Evolutionary conservation across 139 green algal species (phyloP).

Genomic region (Chlamydomonas urium): DNA sequence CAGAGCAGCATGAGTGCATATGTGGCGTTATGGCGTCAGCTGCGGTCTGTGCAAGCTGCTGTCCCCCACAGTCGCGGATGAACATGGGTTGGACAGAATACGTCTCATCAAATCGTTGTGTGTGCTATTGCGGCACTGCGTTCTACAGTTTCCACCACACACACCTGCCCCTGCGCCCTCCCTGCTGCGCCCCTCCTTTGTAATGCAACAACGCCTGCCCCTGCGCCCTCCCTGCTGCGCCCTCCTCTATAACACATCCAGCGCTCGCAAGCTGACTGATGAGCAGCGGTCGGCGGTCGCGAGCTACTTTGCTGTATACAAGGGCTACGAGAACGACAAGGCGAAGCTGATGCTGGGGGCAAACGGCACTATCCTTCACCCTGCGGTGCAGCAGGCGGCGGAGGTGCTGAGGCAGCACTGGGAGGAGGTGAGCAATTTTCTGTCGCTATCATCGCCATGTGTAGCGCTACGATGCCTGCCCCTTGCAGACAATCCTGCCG

Average conservation of each 20-base stretch:
- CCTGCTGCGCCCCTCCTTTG: no score
- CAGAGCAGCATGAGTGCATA: not conserved
- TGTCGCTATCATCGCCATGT: no score
- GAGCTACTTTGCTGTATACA: conserved; percentile 75
- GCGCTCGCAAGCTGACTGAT: conserved; percentile 77
- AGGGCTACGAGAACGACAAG: conserved; percentile 40
- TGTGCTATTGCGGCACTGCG: not conserved
- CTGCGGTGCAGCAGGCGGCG: conserved; percentile 52
- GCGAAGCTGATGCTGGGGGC: conserved; percentile 19
- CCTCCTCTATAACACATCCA: no score
- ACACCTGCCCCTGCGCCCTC: no score
- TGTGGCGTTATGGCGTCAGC: not conserved
- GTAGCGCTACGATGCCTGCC: no score
- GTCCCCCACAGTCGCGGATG: no score
- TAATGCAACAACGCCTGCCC: no score
- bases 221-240: no score
- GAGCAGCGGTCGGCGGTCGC: conserved; percentile 80
- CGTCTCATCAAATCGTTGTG: no score
- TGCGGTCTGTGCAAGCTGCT: no score
- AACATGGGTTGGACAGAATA: no score
- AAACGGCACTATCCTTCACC: conserved; percentile 46
- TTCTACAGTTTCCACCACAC: not conserved
- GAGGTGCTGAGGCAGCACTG: conserved; percentile 44
- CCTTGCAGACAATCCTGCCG: conserved; percentile 60
- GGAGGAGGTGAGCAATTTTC: no score